A percentile compares a stretch with the other conserved stretches of the same genome.
phyloP scores from a whole-genome alignment of 2,329 filamentous ascomycete genomes.

The Periglandula ipomoeae region DNA sequence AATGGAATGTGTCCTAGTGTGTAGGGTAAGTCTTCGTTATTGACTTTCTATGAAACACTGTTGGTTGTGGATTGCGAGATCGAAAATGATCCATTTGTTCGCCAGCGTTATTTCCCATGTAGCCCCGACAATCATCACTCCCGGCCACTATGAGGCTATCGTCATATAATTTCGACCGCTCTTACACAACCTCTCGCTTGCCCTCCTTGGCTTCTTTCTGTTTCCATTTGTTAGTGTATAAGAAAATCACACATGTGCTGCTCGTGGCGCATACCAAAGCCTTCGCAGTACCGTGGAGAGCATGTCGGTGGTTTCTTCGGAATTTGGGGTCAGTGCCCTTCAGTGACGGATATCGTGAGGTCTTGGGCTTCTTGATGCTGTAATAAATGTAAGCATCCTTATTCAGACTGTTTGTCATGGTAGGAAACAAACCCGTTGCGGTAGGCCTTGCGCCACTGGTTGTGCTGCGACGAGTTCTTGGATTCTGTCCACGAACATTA shows the following conservation, averaged over 20 bases:
- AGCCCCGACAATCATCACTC: background rate
- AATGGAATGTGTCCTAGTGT: too few species aligned
- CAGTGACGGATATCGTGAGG: constrained; percentile 95
- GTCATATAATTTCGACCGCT: background rate
- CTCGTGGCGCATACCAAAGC: constrained; percentile 65
- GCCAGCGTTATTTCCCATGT: too few species aligned
- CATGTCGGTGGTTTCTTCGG: constrained; percentile 99
- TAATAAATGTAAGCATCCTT: constrained; percentile 12
- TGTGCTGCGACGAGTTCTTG: constrained; percentile 99
- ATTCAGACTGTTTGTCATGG: background rate
- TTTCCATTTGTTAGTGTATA: constrained; percentile 24
- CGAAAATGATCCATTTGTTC: too few species aligned
- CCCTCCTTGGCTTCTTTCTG: constrained; percentile 98
- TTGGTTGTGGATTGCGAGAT: too few species aligned
- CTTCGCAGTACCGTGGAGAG: constrained; percentile 97
- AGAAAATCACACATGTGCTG: background rate
- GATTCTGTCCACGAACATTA: constrained; percentile 56
- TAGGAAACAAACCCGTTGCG: constrained; percentile 76
- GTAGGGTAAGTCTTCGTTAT: too few species aligned
- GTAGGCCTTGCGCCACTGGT: constrained; percentile 97
- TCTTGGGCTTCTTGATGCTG: constrained; percentile 99
- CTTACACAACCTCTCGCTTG: constrained; percentile 78
- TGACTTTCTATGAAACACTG: too few species aligned
- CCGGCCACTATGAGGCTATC: background rate
- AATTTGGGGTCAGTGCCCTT: constrained; percentile 99